Percentiles rank a stretch among this genome's conserved stretches.
Evolutionary conservation across 768 basidiomycete genomes (phyloP).

Genomic region (Amyloporia xantha): DNA sequence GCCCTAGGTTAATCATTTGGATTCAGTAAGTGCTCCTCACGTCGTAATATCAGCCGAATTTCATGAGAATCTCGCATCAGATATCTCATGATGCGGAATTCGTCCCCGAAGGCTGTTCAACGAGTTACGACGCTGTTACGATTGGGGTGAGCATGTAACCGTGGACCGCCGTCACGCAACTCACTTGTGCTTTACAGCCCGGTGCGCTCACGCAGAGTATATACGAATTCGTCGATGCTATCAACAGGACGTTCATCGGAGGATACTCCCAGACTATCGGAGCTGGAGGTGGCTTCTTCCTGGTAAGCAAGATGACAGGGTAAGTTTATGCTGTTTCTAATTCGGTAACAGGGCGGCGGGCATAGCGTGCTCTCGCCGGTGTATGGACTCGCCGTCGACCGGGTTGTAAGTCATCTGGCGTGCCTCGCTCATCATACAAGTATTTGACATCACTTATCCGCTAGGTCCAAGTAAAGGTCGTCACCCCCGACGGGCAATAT

Average conservation of each 20-base stretch:
- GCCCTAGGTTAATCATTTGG: slow-evolving; percentile 12
- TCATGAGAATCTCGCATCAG: slow-evolving; percentile 3
- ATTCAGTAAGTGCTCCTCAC: slow-evolving; percentile 6
- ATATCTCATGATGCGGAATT: slow-evolving; percentile 12
- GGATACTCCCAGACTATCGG: slow-evolving; percentile 32
- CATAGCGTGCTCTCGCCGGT: slow-evolving; percentile 24
- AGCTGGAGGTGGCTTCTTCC: slow-evolving; percentile 30
- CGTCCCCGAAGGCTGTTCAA: slow-evolving; percentile 14
- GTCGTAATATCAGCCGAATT: neutral
- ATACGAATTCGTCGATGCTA: slow-evolving; percentile 29
- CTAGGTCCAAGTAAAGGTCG: slow-evolving; percentile 42
- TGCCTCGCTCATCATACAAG: neutral
- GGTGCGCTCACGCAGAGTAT: slow-evolving; percentile 26
- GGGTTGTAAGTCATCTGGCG: slow-evolving; percentile 18
- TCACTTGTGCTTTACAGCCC: slow-evolving; percentile 16
- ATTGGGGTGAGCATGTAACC: slow-evolving; percentile 19
- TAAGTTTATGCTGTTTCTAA: no score
- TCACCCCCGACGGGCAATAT: slow-evolving; percentile 44
- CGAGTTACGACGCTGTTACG: slow-evolving; percentile 24
- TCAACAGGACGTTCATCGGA: slow-evolving; percentile 31
- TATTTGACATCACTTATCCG: neutral
- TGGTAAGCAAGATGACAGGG: slow-evolving; percentile 19
- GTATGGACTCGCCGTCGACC: slow-evolving; percentile 26
- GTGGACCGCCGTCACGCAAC: neutral
- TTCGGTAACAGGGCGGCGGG: slow-evolving; percentile 26